A percentile compares a stretch with the other conserved stretches of the same genome.
phyloP scores from a whole-genome alignment of 257 asterid species.

The Coffea canephora region DNA sequence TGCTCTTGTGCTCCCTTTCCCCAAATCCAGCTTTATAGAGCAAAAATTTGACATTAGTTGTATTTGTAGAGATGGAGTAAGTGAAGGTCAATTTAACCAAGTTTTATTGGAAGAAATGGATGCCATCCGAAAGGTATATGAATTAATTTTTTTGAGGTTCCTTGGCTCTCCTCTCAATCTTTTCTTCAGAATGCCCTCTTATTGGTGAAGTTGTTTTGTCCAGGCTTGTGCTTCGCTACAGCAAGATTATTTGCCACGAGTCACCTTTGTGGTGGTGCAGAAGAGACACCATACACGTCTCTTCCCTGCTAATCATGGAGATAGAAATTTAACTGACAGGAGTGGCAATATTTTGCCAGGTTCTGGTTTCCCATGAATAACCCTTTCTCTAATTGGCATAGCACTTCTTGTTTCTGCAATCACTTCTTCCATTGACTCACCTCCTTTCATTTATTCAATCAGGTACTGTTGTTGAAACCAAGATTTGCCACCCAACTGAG shows the following conservation, averaged over 20 bases:
- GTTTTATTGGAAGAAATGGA: conserved; percentile 65
- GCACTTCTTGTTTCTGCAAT: not conserved
- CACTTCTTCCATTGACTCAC: not conserved
- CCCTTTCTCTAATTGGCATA: not conserved
- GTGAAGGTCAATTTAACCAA: conserved; percentile 83
- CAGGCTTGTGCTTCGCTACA: conserved; percentile 74
- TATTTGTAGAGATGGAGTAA: conserved; percentile 75
- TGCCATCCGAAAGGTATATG: conserved; percentile 60
- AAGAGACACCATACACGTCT: conserved; percentile 94
- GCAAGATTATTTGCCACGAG: conserved; percentile 43
- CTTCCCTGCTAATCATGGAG: conserved; percentile 52
- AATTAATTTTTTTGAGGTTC: too few species aligned
- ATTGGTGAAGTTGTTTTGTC: not conserved
- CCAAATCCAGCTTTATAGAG: not conserved
- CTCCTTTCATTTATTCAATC: not conserved
- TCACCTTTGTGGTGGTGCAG: conserved; percentile 86
- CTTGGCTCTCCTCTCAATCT: too few species aligned
- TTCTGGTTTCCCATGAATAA: conserved; percentile 1
- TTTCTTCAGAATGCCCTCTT: not conserved
- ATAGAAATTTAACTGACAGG: conserved; percentile 47
- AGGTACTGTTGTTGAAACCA: conserved; percentile 86
- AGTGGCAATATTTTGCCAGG: conserved; percentile 94
- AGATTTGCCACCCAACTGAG: conserved; percentile 73
- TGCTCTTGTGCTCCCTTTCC: conserved; percentile 15
- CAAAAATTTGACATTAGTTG: not conserved